Evolutionary conservation across 2,329 filamentous ascomycete species (phyloP), one percentile per base, ranked within the genome.

Genomic region (Penicillium rolfsii): DNA sequence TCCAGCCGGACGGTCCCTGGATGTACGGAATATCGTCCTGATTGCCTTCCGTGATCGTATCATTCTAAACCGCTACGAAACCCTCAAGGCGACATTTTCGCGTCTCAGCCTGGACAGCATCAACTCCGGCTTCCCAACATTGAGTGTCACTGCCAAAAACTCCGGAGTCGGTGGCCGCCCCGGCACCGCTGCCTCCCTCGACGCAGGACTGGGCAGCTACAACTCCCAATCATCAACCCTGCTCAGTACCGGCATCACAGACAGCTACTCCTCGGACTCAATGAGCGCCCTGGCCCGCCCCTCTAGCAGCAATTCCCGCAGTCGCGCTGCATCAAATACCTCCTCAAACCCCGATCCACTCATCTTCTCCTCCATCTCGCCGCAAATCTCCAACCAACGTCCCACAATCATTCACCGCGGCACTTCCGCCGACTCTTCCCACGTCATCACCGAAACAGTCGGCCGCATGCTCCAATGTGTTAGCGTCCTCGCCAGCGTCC

Each of bases 381-480:
- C 1, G 66, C 74, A 52, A 54, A 49, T 16, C 19, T 56, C 61
- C 3, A 61, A 52, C 24, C 71, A 74, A 57, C 70, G 71, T 11
- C 72, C 73, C 5, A 74, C 72, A 1, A 69, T 77, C 38, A 73
- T 74, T 48, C 70, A 75, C 61, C 74, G 71, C 36, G 66, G 71
- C 35, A 67, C 67, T 41, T 67, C 74, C 7, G 63, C 74, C 5
- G 80, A 82, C 60, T 77, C 76, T 70, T 89, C 87, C 58, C 79
- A 71, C 85, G 91, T 73, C 87, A 95, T 98, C 57, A 97, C 95
- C 0, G 93, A 98, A 68, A 97, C 94, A 68, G 93, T 97, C 0
- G 95, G 93, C 0, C 84, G 94, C 54, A 96, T 99, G 91, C 82
- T 99, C 64, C 95, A 99, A 80, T 99, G 95, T 76, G 89, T 98